Evolutionary conservation across 1,284 basidiomycete species (phyloP).

Genomic region (Marasmius sp.): DNA sequence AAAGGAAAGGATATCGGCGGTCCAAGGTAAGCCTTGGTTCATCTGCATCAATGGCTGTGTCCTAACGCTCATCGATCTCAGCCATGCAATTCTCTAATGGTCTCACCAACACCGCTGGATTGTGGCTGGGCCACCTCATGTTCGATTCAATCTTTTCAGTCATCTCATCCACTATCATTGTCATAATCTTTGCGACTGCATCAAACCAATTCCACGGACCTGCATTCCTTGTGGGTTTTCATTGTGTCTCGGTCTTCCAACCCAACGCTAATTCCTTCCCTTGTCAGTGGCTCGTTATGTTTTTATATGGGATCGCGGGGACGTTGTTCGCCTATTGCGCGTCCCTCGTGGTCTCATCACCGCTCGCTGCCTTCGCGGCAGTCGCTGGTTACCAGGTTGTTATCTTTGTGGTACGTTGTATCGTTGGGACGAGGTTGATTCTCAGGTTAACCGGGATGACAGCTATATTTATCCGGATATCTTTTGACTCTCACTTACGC

Average conservation of each 20-base stretch:
- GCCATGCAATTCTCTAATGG: slow-evolving; percentile 83
- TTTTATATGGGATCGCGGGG: slow-evolving; percentile 69
- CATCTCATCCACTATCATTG: slow-evolving; percentile 58
- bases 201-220: slow-evolving; percentile 69
- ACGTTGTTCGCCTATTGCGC: slow-evolving; percentile 70
- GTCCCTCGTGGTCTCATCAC: slow-evolving; percentile 62
- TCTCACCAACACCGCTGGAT: slow-evolving; percentile 64
- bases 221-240: slow-evolving; percentile 59
- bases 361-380: slow-evolving; percentile 73
- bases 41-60: not conserved
- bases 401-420: slow-evolving; percentile 59
- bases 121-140: slow-evolving; percentile 80
- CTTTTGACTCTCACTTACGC: slow-evolving; percentile 72
- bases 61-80: not conserved
- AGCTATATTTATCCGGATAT: slow-evolving; percentile 68
- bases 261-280: slow-evolving; percentile 1
- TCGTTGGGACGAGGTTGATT: too few species aligned
- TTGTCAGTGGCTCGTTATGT: slow-evolving; percentile 65
- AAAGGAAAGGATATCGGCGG: slow-evolving; percentile 63
- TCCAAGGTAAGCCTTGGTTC: slow-evolving; percentile 35
- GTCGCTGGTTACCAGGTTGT: slow-evolving; percentile 77
- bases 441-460: not conserved
- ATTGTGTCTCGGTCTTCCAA: not conserved
- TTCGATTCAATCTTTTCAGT: slow-evolving; percentile 69
- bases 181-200: slow-evolving; percentile 57